Evolutionary conservation across 129 eudicot genomes (phyloP).

Genomic region (Tagetes patula): DNA sequence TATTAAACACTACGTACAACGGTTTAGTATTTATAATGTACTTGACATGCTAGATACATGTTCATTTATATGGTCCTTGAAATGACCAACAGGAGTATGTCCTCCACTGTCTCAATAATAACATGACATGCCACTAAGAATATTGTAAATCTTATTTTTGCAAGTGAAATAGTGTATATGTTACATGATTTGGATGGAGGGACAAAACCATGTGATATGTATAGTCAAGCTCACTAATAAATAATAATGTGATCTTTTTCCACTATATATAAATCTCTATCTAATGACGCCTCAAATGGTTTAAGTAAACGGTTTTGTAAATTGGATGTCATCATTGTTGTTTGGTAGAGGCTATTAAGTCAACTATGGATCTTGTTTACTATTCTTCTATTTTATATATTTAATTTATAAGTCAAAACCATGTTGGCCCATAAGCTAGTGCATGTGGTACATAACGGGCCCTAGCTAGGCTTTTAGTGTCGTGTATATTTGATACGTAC

Average conservation of each 20-base stretch:
- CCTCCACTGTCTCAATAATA: slow-evolving; percentile 16
- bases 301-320: neutral
- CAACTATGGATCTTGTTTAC: neutral
- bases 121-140: slow-evolving; percentile 31
- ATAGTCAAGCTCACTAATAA: neutral
- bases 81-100: slow-evolving; percentile 12
- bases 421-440: neutral
- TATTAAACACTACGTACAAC: too few species aligned
- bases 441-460: neutral
- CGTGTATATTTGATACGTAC: too few species aligned
- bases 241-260: neutral
- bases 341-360: neutral
- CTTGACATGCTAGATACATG: neutral
- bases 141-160: slow-evolving; percentile 20
- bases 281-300: neutral
- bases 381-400: neutral
- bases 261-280: neutral
- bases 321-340: neutral
- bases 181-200: slow-evolving; percentile 6
- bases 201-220: slow-evolving; percentile 25
- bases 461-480: neutral
- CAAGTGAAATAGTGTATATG: slow-evolving; percentile 17
- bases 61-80: slow-evolving; percentile 12
- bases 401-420: neutral
- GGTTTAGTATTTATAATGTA: too few species aligned